phyloP scores from a whole-genome alignment of 1,139 yeast species.

The Debaryomyces udenii region DNA sequence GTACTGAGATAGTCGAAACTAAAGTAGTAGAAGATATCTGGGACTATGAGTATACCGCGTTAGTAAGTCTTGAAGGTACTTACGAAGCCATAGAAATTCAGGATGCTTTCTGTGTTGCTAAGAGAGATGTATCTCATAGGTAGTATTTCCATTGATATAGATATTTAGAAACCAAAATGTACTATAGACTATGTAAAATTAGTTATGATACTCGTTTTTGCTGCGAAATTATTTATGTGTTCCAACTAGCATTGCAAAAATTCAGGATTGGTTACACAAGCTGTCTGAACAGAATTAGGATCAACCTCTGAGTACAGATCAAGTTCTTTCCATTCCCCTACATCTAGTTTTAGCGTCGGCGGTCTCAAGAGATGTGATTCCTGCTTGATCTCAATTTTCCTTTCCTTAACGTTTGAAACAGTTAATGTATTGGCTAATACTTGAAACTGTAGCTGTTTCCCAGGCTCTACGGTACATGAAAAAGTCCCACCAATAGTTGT shows the following conservation, averaged over 20 bases:
- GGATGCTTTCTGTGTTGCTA: constrained; percentile 77
- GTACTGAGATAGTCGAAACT: constrained; percentile 62
- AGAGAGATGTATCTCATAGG: constrained; percentile 20
- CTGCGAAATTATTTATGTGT: too few species aligned
- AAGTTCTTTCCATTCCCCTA: constrained; percentile 24
- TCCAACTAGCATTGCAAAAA: constrained; percentile 16
- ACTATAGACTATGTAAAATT: constrained; percentile 1
- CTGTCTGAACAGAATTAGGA: constrained; percentile 22
- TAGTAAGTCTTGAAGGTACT: constrained; percentile 87
- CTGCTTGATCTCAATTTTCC: constrained; percentile 19
- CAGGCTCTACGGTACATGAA: constrained; percentile 25
- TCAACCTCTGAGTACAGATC: constrained; percentile 18
- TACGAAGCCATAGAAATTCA: constrained; percentile 88
- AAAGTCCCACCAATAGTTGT: constrained; percentile 23
- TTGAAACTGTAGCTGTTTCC: constrained; percentile 27
- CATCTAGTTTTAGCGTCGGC: constrained; percentile 11
- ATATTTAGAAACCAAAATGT: constrained; percentile 4
- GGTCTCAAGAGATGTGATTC: constrained; percentile 6
- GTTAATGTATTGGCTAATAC: constrained; percentile 19
- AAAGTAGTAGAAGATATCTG: constrained; percentile 72
- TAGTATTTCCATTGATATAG: constrained; percentile 1
- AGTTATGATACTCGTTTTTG: too few species aligned
- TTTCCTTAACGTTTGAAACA: constrained; percentile 19
- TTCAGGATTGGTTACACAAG: constrained; percentile 30
- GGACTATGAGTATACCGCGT: constrained; percentile 67